Conservation (phyloP, 495 filamentous ascomycete species). For the Neurospora sp. region DNA sequence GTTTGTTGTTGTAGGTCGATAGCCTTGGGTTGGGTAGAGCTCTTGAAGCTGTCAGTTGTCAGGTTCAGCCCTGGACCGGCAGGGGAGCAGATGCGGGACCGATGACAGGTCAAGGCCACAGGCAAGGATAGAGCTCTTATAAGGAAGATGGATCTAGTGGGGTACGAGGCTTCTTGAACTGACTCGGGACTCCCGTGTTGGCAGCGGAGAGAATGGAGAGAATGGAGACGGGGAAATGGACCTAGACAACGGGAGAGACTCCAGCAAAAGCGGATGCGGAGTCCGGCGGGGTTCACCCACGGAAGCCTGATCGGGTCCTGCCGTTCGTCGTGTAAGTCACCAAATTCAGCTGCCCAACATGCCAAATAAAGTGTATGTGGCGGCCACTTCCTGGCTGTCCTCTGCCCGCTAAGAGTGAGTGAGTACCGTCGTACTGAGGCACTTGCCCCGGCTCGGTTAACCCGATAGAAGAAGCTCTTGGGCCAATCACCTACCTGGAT, state of each 20-base stretch:
- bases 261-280: neutral
- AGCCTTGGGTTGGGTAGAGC: constrained; percentile 1
- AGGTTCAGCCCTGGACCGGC: neutral
- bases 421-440: neutral
- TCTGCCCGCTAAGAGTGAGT: neutral
- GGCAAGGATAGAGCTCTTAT: neutral
- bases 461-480: neutral
- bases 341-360: neutral
- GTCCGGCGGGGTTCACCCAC: too few species aligned
- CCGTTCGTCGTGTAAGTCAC: neutral
- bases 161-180: neutral
- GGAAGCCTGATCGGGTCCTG: too few species aligned
- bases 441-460: neutral
- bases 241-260: neutral
- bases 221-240: neutral
- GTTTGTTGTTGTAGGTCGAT: neutral
- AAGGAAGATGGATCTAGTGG: neutral
- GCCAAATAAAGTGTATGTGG: neutral
- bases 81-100: neutral
- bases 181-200: neutral
- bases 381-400: neutral
- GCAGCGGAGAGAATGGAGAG: neutral
- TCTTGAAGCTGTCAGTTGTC: neutral
- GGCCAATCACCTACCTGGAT: neutral
- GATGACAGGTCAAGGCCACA: neutral